Percentiles rank a stretch among this genome's conserved stretches.
These are phyloP conservation scores for Rhizopus delemar DNA, from an alignment of 371 early-diverging fungal genomes.

Conservation along the genomic window DNA sequence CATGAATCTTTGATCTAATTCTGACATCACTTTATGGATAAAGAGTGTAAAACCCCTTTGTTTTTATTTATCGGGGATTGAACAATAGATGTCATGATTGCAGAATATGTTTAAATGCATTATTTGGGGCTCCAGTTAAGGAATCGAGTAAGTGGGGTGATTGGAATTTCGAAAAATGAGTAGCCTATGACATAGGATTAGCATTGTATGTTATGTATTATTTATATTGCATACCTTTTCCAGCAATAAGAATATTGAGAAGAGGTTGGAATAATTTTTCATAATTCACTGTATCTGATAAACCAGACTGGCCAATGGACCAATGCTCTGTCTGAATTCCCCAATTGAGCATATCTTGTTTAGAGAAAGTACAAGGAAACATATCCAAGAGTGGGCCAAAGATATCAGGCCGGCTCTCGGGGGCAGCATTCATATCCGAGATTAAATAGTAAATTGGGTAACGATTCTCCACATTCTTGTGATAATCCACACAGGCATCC, in stretches of 20 bases:
- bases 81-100: too few species aligned
- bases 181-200: conserved; percentile 27
- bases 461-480: conserved; percentile 29
- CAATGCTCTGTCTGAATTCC: conserved; percentile 27
- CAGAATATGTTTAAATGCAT: background rate
- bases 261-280: conserved; percentile 36
- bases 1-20: too few species aligned
- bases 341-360: conserved; percentile 37
- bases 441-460: conserved; percentile 47
- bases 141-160: conserved; percentile 40
- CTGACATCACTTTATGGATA: too few species aligned
- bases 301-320: conserved; percentile 15
- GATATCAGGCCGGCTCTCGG: conserved; percentile 39
- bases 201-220: background rate
- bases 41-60: too few species aligned
- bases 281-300: conserved; percentile 28
- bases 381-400: conserved; percentile 36
- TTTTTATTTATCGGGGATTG: too few species aligned
- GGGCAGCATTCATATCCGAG: conserved; percentile 33
- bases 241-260: conserved; percentile 41
- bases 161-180: conserved; percentile 49
- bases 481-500: conserved; percentile 45
- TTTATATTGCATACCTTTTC: conserved; percentile 31
- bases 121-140: conserved; percentile 44
- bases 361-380: conserved; percentile 45